Base-by-base conservation (phyloP, 2,329 filamentous ascomycete genomes). In the Pseudopithomyces chartarum region DNA sequence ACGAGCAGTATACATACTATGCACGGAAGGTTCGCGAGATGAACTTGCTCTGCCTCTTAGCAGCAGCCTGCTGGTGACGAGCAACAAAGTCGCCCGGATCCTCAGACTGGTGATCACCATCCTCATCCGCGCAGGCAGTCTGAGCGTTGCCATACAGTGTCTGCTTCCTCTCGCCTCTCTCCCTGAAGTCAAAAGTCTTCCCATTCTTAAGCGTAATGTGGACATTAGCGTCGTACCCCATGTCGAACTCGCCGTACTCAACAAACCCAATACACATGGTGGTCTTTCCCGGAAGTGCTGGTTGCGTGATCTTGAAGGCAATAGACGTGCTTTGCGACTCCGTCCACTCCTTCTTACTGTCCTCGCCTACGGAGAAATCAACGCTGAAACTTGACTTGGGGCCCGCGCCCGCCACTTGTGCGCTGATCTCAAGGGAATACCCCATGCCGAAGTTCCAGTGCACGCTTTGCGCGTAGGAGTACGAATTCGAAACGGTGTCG, bases 351-450 rank as follows among this genome's bases (percentile, higher is more conserved):
- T 54, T 54, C 36, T 12, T 43, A 19, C 5, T 20, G 6, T 54
- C 52, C 20, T 15, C 15, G 8, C 44, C 44, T 6, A 55, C 39
- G 19, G 42, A 23, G n/a, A 33, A 55, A 10, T 33, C 17, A 6
- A 43, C n/a, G n/a, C 36, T 32, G 12, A 6, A 19, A 22, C 34
- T 43, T 1, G 33, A 8, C 12, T 55, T 55, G 44, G 52, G 52
- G 2, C 52, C 52, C 10, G 32, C 26, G 44, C 52, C 52, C 11
- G 52, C 52, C n/a, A 55, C 52, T 44, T 55, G 52, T n/a, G 13
- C 52, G 38, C 34, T 43, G 38, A 55, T 55, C 20, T 55, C 52
- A 13, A 55, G 45, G 2, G 32, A 26, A 13, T 55, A 55, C 2
- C 39, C 26, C 10, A 49, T 17, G 22, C 52, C 52, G 45, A 49